phyloP scores from a whole-genome alignment of 129 eudicot genomes.

The Saussurea involucrata region DNA sequence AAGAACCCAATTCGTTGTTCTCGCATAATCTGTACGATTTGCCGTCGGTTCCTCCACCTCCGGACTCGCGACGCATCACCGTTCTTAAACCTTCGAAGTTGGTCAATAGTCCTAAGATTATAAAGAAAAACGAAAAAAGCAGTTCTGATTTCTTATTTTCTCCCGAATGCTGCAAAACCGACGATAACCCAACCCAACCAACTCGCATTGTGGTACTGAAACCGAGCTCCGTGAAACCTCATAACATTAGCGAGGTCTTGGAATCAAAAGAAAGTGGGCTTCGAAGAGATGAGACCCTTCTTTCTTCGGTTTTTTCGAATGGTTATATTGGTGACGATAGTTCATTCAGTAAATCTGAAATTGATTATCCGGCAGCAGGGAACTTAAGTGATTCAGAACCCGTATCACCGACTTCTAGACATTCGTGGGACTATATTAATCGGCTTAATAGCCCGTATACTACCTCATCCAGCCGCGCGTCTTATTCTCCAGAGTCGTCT shows the following conservation, averaged over 20 bases:
- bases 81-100: conserved; percentile 87
- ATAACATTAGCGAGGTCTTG: conserved; percentile 29
- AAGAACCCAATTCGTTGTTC: conserved; percentile 80
- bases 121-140: conserved; percentile 28
- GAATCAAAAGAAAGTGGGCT: conserved; percentile 59
- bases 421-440: conserved; percentile 84
- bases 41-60: conserved; percentile 53
- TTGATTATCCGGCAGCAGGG: conserved; percentile 50
- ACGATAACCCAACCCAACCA: conserved; percentile 51
- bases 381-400: conserved; percentile 86
- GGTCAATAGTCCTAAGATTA: conserved; percentile 32
- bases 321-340: conserved; percentile 90
- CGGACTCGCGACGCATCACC: conserved; percentile 78
- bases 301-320: conserved; percentile 70
- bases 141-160: conserved; percentile 44
- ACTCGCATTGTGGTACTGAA: conserved; percentile 86
- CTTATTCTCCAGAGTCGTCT: conserved; percentile 90
- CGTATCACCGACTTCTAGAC: conserved; percentile 77
- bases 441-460: conserved; percentile 63
- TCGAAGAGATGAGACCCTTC: conserved; percentile 60
- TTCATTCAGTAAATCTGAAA: conserved; percentile 80
- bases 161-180: conserved; percentile 35
- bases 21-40: conserved; percentile 44
- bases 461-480: conserved; percentile 72
- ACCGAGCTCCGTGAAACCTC: conserved; percentile 66